Base-by-base conservation (phyloP, 2,329 filamentous ascomycete species). In the Ceratocystis huliohia region DNA sequence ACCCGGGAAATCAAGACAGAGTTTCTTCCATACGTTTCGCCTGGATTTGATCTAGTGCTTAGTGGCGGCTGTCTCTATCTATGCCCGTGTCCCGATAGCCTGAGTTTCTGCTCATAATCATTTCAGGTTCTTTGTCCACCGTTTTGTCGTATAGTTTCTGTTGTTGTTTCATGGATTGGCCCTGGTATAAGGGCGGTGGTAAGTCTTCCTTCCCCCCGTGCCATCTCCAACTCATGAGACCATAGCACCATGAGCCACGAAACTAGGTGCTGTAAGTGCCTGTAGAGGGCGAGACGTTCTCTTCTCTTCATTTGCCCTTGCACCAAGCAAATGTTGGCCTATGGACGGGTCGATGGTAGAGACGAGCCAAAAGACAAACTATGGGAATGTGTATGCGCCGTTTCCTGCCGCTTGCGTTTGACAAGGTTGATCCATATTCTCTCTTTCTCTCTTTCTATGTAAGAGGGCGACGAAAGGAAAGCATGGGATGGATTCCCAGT, bases 361-460 rank as follows among this genome's bases (percentile, higher is more conserved):
- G 45, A 2, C 48, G 8, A 22, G 48, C 1, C n/a, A 53, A 0
- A 25, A 56, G 20, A 10, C 25, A 33, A 13, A 50, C 48, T 53
- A 8, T 53, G 48, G 48, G 48, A 53, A 53, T 53, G 20, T 53
- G 48, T 53, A 53, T 53, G 48, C 48, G 48, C 48, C 48, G 48
- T 17, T 22, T 17, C n/a, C 53, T 30, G 25, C 53, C 28, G 53
- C 53, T 30, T 59, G 53, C 28, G 53, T 59, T 17, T 10, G 53
- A 30, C 53, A 33, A 33, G 53, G 5, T 20, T 48, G 17, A n/a
- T 20, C 20, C 3, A 20, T 20, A 20, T 20, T 20, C 7, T 20
- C 46, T 17, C 22, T 25, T 8, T 37, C 20, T 3, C n/a, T 50
- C 46, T 48, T 5, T 48, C 45, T 48, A 6, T 48, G 45, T 20